Conservation (phyloP, 495 filamentous ascomycete genomes). For the Trichoderma reesei region DNA sequence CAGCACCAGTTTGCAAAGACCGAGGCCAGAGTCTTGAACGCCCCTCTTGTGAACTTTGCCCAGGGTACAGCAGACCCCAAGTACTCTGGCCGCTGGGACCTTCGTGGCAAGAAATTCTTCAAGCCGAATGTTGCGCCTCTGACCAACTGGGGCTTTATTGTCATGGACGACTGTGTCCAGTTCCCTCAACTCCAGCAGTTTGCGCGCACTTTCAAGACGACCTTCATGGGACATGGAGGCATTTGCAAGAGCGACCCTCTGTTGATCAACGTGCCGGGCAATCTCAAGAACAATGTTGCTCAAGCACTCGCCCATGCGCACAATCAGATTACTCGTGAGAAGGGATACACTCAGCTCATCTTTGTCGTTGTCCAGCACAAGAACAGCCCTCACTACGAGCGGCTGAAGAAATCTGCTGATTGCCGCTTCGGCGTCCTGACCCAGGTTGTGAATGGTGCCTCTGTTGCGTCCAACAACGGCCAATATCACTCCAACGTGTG, state of each 20-base stretch:
- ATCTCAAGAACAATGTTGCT: constrained; percentile 13
- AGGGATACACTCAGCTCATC: constrained; percentile 48
- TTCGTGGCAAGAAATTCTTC: constrained; percentile 69
- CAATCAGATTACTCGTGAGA: constrained; percentile 12
- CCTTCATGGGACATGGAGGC: constrained; percentile 66
- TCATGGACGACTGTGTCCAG: constrained; percentile 20
- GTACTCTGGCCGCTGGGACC: constrained; percentile 69
- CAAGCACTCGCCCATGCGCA: constrained; percentile 19
- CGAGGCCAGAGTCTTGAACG: constrained; percentile 59
- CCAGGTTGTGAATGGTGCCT: constrained; percentile 54
- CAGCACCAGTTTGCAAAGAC: constrained; percentile 48
- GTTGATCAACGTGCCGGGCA: constrained; percentile 15
- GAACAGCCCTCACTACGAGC: constrained; percentile 55
- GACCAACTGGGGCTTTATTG: constrained; percentile 56
- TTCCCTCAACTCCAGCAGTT: constrained; percentile 30
- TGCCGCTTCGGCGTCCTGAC: constrained; percentile 68
- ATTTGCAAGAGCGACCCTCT: constrained; percentile 33
- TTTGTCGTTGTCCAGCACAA: constrained; percentile 65
- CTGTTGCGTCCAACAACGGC: constrained; percentile 45
- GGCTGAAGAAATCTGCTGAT: constrained; percentile 75
- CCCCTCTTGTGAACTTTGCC: constrained; percentile 59
- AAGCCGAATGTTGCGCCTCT: constrained; percentile 47
- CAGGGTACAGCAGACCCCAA: constrained; percentile 44
- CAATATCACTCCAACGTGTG: constrained; percentile 84
- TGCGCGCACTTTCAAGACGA: constrained; percentile 45